Percentiles rank a stretch among this genome's conserved stretches.
These are phyloP conservation scores for Alternaria tenuissima DNA, from an alignment of 2,329 filamentous ascomycete genomes.

Conservation along the genomic window DNA sequence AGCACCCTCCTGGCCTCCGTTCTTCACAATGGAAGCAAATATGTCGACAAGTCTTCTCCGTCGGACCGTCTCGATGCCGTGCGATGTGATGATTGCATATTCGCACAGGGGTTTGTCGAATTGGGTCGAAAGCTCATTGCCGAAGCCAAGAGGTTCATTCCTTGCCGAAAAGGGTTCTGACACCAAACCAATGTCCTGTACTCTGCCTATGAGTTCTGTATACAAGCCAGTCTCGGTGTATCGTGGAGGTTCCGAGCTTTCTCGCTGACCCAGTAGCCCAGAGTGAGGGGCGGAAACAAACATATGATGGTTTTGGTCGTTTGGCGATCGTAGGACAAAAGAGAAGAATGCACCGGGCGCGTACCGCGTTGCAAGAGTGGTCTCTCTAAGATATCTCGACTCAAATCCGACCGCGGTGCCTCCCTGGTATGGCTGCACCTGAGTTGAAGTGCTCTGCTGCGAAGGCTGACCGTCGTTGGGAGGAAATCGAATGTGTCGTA, in stretches of 20 bases:
- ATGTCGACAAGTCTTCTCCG: constrained; percentile 88
- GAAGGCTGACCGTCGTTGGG: constrained; percentile 58
- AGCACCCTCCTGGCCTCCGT: constrained; percentile 77
- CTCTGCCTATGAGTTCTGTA: constrained; percentile 76
- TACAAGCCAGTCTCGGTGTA: constrained; percentile 84
- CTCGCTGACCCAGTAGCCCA: constrained; percentile 74
- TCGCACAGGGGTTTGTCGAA: constrained; percentile 85
- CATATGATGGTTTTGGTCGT: constrained; percentile 69
- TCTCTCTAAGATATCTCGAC: constrained; percentile 44
- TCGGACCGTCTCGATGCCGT: constrained; percentile 85
- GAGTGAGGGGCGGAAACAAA: constrained; percentile 91
- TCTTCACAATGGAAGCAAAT: constrained; percentile 82
- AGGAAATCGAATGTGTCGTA: constrained; percentile 96
- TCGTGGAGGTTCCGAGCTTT: constrained; percentile 62
- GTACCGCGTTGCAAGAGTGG: constrained; percentile 66
- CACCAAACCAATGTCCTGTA: constrained; percentile 80
- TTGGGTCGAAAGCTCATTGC: constrained; percentile 95
- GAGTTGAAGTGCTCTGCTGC: constrained; percentile 34
- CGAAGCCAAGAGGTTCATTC: constrained; percentile 77
- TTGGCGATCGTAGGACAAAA: constrained; percentile 72
- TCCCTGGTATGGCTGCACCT: constrained; percentile 42
- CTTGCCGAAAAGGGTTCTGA: constrained; percentile 71
- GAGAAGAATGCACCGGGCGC: constrained; percentile 92
- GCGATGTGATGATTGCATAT: constrained; percentile 90
- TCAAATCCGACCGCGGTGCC: constrained; percentile 37